A percentile compares a stretch with the other conserved stretches of the same genome.
These are phyloP conservation scores for Tulasnella calospora DNA, from an alignment of 768 basidiomycete species.

Conservation along the genomic window DNA sequence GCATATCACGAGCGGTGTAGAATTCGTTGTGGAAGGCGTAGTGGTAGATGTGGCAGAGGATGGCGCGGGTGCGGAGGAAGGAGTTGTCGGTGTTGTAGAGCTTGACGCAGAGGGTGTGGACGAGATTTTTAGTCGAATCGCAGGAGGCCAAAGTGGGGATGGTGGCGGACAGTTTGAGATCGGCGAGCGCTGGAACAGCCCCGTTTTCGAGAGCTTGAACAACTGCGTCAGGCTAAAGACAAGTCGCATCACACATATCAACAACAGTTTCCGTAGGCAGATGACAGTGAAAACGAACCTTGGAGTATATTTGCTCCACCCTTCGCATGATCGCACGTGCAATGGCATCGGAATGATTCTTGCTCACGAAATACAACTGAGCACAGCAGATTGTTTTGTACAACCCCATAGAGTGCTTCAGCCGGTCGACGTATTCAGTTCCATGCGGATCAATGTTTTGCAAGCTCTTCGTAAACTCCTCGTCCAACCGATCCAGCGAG, in stretches of 20 bases:
- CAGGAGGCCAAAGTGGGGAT: slow-evolving; percentile 53
- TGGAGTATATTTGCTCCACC: slow-evolving; percentile 96
- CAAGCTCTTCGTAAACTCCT: slow-evolving; percentile 94
- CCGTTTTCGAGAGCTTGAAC: slow-evolving; percentile 82
- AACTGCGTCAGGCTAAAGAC: slow-evolving; percentile 77
- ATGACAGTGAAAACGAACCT: slow-evolving; percentile 49
- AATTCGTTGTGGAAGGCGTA: slow-evolving; percentile 95
- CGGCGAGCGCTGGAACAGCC: slow-evolving; percentile 44
- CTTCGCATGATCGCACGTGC: slow-evolving; percentile 90
- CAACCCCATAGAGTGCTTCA: slow-evolving; percentile 92
- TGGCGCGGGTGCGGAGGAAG: slow-evolving; percentile 89
- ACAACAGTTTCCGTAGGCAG: slow-evolving; percentile 26
- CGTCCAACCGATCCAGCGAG: slow-evolving; percentile 92
- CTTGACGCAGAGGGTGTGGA: slow-evolving; percentile 83
- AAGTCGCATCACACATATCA: slow-evolving; percentile 6
- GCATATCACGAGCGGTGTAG: slow-evolving; percentile 94
- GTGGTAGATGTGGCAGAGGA: slow-evolving; percentile 97
- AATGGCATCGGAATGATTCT: slow-evolving; percentile 67
- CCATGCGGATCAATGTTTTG: slow-evolving; percentile 99
- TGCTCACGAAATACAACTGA: slow-evolving; percentile 85
- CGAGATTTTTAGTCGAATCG: slow-evolving; percentile 63
- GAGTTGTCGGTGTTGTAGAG: slow-evolving; percentile 91
- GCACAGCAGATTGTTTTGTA: slow-evolving; percentile 92
- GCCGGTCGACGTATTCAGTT: slow-evolving; percentile 94
- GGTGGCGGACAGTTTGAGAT: slow-evolving; percentile 51